phyloP scores from a whole-genome alignment of 2,329 filamentous ascomycete species.

The Blumeria graminis region DNA sequence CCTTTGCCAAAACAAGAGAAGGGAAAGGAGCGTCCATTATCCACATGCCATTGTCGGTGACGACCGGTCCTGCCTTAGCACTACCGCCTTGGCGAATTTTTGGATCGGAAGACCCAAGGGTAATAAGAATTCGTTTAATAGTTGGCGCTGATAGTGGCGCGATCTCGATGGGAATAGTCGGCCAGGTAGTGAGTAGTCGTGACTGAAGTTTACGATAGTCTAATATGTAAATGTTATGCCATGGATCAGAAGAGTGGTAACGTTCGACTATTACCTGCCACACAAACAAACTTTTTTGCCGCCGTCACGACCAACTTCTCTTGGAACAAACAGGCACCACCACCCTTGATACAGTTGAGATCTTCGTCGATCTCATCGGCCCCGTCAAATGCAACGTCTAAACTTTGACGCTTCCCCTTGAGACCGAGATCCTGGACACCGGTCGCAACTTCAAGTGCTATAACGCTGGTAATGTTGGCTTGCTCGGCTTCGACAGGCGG shows the following conservation, averaged over 20 bases:
- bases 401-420: slow-evolving; percentile 21
- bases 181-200: slow-evolving; percentile 54
- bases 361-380: slow-evolving; percentile 92
- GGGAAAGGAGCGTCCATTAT: slow-evolving; percentile 83
- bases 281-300: slow-evolving; percentile 66
- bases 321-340: slow-evolving; percentile 90
- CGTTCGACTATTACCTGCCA: slow-evolving; percentile 36
- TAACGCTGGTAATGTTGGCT: slow-evolving; percentile 16
- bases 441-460: slow-evolving; percentile 46
- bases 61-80: slow-evolving; percentile 60
- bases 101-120: slow-evolving; percentile 49
- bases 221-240: slow-evolving; percentile 12
- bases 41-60: slow-evolving; percentile 69
- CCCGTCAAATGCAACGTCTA: slow-evolving; percentile 88
- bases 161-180: slow-evolving; percentile 77
- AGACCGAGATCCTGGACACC: slow-evolving; percentile 14
- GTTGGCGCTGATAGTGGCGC: slow-evolving; percentile 60
- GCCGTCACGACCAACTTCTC: slow-evolving; percentile 84
- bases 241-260: not conserved
- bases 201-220: slow-evolving; percentile 78
- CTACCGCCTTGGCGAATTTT: slow-evolving; percentile 46
- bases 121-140: slow-evolving; percentile 47
- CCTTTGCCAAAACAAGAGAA: slow-evolving; percentile 39
- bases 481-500: slow-evolving; percentile 12
- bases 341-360: slow-evolving; percentile 92